A percentile compares a stretch with the other conserved stretches of the same genome.
Evolutionary conservation across 495 filamentous ascomycete genomes (phyloP).

Genomic region (Trichoderma reesei): DNA sequence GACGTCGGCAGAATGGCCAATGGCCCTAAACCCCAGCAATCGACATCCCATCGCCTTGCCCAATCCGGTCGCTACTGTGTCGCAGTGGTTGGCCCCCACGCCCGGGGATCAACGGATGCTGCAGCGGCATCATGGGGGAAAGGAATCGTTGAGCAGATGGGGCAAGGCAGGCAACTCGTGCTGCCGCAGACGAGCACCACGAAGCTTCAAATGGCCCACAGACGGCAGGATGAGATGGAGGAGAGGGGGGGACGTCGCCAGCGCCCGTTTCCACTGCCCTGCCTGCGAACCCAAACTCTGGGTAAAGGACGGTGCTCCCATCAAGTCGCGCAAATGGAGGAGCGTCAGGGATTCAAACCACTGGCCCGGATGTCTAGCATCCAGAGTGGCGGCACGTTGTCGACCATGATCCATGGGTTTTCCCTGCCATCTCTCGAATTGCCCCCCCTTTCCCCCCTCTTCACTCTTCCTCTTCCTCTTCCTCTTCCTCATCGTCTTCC

Average conservation of each 20-base stretch:
- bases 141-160: background rate
- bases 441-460: too few relatives aligned
- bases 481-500: too few relatives aligned
- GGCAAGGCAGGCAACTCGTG: background rate
- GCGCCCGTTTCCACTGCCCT: background rate
- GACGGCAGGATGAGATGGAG: background rate
- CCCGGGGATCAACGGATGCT: background rate
- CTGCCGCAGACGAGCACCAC: background rate
- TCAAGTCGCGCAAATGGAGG: too few relatives aligned
- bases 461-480: too few relatives aligned
- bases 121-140: background rate
- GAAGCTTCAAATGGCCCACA: background rate
- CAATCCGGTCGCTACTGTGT: background rate
- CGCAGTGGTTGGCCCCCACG: constrained; percentile 5
- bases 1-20: background rate
- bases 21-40: too few relatives aligned
- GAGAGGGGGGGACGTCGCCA: background rate
- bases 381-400: too few relatives aligned
- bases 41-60: background rate
- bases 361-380: too few relatives aligned
- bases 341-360: too few relatives aligned
- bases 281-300: too few relatives aligned
- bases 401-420: too few relatives aligned
- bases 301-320: too few relatives aligned
- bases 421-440: background rate